Evolutionary conservation across 2,329 filamentous ascomycete species (phyloP), one percentile per base, ranked within the genome.

Genomic region (Fusarium piperis): DNA sequence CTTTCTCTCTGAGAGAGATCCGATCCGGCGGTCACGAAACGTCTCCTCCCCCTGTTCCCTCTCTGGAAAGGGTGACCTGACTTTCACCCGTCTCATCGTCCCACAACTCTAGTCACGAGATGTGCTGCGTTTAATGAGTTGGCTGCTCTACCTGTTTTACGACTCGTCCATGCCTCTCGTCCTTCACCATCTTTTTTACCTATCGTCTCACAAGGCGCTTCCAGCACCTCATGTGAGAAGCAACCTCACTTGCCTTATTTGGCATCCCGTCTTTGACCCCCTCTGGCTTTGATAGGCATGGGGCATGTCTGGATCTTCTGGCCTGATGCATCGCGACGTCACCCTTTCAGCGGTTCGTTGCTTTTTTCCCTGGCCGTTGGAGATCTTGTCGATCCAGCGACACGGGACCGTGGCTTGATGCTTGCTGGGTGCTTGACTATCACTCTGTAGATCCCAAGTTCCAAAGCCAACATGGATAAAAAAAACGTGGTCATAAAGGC

Each of bases 61-160:
- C 18, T 33, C 16, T 28, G n/a, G 23, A 55, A 63, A 28, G 36
- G 28, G 62, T 74, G 65, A 66, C 39, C 63, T 75, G 73, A 75
- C 70, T 66, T 66, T 69, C 20, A 55, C 56, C 57, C 56, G 55
- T 57, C 35, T 39, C n/a, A 64, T 72, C 73, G 68, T 68, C 59
- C 68, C 69, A 74, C 71, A 20, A 57, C 33, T 13, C 35, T 38
- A 36, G 63, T 74, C 67, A 72, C 52, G 68, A 70, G 67, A 75
- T 65, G 57, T 11, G 26, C 55, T 48, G 38, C 23, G 28, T 61
- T 59, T 58, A 64, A 63, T 62, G 55, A 64, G 59, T 38, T 58
- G 61, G 62, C 46, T 35, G 36, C 48, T 48, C 35, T 36, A 46
- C 55, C 36, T 44, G 23, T 32, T 58, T 48, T 60, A 46, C 41